phyloP scores from a whole-genome alignment of 2,329 filamentous ascomycete genomes.

The Huntiella savannae region DNA sequence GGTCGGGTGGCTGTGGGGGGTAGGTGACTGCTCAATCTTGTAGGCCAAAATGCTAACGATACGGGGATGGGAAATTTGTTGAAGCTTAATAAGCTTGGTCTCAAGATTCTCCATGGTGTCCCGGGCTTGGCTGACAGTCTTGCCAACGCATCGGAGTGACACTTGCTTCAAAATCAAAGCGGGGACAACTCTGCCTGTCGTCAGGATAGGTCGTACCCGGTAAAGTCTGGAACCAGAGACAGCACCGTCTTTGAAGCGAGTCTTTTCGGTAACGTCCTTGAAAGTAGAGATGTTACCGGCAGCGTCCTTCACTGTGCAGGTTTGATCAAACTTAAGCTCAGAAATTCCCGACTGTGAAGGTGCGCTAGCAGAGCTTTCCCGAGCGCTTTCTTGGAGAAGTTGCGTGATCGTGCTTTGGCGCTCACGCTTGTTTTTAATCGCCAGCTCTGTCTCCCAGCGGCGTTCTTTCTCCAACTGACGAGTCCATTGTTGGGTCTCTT shows the following conservation, averaged over 20 bases:
- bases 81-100: conserved; percentile 50
- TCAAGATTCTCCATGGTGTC: conserved; percentile 62
- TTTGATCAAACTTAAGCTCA: conserved; percentile 45
- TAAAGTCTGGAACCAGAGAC: conserved; percentile 50
- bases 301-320: conserved; percentile 42
- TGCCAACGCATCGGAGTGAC: conserved; percentile 35
- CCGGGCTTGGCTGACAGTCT: conserved; percentile 46
- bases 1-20: conserved; percentile 20
- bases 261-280: conserved; percentile 50
- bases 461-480: conserved; percentile 57
- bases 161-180: conserved; percentile 60
- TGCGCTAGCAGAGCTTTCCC: no score
- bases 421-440: conserved; percentile 29
- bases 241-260: conserved; percentile 33
- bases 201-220: conserved; percentile 49
- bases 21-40: conserved; percentile 43
- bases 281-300: conserved; percentile 48
- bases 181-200: conserved; percentile 34
- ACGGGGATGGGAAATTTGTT: conserved; percentile 46
- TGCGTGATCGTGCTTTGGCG: conserved; percentile 20
- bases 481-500: conserved; percentile 52
- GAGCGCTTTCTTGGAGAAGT: no score
- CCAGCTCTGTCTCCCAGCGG: conserved; percentile 44
- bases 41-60: conserved; percentile 67
- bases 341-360: conserved; percentile 1